Evolutionary conservation across 208 protist species (phyloP).

Genomic region (Tritrichomonas musculus): DNA sequence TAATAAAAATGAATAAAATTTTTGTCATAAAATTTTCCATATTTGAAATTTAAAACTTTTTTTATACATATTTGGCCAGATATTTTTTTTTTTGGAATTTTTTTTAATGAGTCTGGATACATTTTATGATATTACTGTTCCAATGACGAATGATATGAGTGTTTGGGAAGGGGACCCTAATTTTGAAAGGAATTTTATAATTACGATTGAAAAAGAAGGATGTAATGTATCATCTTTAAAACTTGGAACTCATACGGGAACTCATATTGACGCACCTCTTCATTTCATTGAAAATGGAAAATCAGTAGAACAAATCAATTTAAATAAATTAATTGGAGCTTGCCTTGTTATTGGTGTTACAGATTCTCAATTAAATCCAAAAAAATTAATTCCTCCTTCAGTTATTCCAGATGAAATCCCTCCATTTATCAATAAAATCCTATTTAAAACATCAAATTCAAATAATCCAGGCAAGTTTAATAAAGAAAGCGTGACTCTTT

Average conservation of each 20-base stretch:
- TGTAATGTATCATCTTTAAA: not conserved
- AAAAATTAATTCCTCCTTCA: not conserved
- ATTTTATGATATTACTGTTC: slow-evolving; percentile 15
- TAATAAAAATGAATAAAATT: too few species aligned
- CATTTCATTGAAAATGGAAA: not conserved
- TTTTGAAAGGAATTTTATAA: not conserved
- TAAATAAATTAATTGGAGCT: not conserved
- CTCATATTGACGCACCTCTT: slow-evolving; percentile 5
- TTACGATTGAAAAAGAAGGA: not conserved
- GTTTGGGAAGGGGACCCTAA: not conserved
- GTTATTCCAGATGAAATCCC: too few species aligned
- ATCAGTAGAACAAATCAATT: not conserved
- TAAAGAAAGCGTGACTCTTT: not conserved
- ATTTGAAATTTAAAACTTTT: too few species aligned
- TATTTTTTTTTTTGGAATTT: too few species aligned
- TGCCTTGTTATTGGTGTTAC: not conserved
- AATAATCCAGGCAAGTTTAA: not conserved
- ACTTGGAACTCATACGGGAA: not conserved
- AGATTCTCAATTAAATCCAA: not conserved
- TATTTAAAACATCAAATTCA: slow-evolving; percentile 24
- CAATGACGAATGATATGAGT: not conserved
- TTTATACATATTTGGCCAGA: too few species aligned
- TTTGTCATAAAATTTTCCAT: too few species aligned
- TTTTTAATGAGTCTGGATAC: too few species aligned
- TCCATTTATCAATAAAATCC: not conserved